Evolutionary conservation across 2,329 filamentous ascomycete species (phyloP), one percentile per base, ranked within the genome.

Genomic region (Fusarium nodosum): DNA sequence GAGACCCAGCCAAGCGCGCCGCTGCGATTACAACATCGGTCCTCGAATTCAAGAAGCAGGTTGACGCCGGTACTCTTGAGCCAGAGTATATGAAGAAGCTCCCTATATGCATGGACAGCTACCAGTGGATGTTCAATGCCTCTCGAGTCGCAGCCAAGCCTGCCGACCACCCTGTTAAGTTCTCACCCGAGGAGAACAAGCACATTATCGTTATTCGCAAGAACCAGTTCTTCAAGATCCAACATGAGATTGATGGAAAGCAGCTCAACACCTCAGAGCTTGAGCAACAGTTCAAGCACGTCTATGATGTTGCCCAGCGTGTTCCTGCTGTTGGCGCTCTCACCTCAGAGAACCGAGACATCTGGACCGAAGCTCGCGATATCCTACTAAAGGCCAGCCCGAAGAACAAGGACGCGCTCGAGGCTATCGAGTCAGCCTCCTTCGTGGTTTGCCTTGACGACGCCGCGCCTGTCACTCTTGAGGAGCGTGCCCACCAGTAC

Each of bases 1-100:
- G 94, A 68, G 89, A 97, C 80, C 96, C 96, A 1, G 91, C 92
- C 68, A 97, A 97, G 86, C 92, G 96, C 69, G 96, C 96, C 5
- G 96, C 96, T 6, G 94, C 95, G 69, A 91, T 99, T 71, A 90
- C 93, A 2, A 93, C 92, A 2, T 91, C 93, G 10, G 91, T 89
- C 2, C 87, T 99, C 39, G 93, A 97, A 78, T 99, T 99, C 86
- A 97, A 97, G 88, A 92, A 91, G 81, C 89, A 94, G 82, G 95
- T 98, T 22, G 95, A 97, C 77, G 79, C 81, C 44, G 90, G 91
- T 71, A 90, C 89, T 10, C 85, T 99, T 54, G 96, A 99, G 84
- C 96, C 96, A 26, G 96, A 99, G 82, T 98, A 97, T 83, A 97
- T 99, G 94, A 97, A 97, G 85, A 94, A 94, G 82, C 87, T 97